Base-by-base conservation (phyloP, 805 yeast species). In the Yamadazyma takamatsuzukensis region DNA sequence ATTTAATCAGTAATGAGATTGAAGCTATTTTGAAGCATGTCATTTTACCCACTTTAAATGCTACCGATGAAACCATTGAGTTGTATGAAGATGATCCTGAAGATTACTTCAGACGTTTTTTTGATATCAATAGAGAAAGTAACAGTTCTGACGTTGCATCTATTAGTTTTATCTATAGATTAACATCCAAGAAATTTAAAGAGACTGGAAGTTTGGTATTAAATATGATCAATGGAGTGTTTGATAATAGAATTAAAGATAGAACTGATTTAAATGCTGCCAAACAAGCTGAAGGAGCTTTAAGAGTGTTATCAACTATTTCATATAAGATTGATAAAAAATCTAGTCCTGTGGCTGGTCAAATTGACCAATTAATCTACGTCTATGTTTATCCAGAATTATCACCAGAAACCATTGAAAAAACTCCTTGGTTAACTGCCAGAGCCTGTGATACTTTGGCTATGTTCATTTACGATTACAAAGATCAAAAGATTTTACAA, bases 91-190 rank as follows among this genome's bases (percentile, higher is more conserved):
- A 64, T 39, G 72, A 67, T 27, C 64, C 70, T 4, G 72, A 67
- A 27, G 73, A 67, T 40, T 67, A 67, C 39, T 55, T 64, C 36
- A 53, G 72, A 48, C 48, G 71, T 34, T 67, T 51, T 36, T 66
- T 65, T 37, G 71, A 67, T 53, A 61, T 77, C 26, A 67, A 64
- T 43, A 57, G 71, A 36, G 77, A 70, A 35, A 56, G 59, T 19
- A 68, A 64, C 23, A 70, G 70, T 19, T 61, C 77, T 4, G 78
- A 72, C 40, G 63, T 67, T 21, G 78, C 77, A 1, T 64, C 76
- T 5, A 61, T 66, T 31, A 69, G 70, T 48, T 72, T 74, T 37
- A 43, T 70, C 21, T 68, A 53, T 48, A 46, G 66, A 23, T 49
- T 70, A 39, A 48, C 63, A 6, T 44, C 58, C 15, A 57, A 56